A percentile compares a stretch with the other conserved stretches of the same genome.
phyloP scores from a whole-genome alignment of 768 basidiomycete genomes.

The Lactarius tabidus region DNA sequence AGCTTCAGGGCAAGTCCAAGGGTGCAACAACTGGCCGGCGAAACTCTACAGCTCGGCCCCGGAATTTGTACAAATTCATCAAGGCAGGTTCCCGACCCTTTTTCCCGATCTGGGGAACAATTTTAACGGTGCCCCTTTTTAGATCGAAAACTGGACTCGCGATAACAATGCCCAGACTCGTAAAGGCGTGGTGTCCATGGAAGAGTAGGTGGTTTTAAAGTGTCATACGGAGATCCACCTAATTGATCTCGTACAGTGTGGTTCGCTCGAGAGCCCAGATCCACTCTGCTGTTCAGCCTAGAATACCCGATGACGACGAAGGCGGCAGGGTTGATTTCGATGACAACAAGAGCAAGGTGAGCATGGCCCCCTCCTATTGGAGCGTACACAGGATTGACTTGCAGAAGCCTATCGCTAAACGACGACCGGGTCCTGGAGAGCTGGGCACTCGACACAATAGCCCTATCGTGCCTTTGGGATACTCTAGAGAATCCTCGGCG shows the following conservation, averaged over 20 bases:
- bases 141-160: no score
- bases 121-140: conserved; percentile 15
- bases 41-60: conserved; percentile 71
- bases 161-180: no score
- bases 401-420: conserved; percentile 68
- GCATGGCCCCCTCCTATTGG: conserved; percentile 93
- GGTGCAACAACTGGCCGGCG: conserved; percentile 79
- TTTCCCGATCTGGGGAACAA: conserved; percentile 14
- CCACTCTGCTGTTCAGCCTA: conserved; percentile 53
- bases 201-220: no score
- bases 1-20: no score
- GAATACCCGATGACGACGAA: conserved; percentile 62
- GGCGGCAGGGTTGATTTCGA: conserved; percentile 63
- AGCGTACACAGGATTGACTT: conserved; percentile 88
- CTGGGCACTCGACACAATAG: no score
- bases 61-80: conserved; percentile 91
- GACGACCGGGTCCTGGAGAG: conserved; percentile 37
- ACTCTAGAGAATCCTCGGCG: conserved; percentile 75
- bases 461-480: conserved; percentile 48
- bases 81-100: conserved; percentile 51
- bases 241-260: conserved; percentile 43
- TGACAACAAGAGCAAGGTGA: conserved; percentile 89
- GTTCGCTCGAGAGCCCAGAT: conserved; percentile 65
- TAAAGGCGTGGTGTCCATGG: no score
- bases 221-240: conserved; percentile 10